Evolutionary conservation across 2,329 filamentous ascomycete genomes (phyloP).

Genomic region (Pyricularia pennisetigena): DNA sequence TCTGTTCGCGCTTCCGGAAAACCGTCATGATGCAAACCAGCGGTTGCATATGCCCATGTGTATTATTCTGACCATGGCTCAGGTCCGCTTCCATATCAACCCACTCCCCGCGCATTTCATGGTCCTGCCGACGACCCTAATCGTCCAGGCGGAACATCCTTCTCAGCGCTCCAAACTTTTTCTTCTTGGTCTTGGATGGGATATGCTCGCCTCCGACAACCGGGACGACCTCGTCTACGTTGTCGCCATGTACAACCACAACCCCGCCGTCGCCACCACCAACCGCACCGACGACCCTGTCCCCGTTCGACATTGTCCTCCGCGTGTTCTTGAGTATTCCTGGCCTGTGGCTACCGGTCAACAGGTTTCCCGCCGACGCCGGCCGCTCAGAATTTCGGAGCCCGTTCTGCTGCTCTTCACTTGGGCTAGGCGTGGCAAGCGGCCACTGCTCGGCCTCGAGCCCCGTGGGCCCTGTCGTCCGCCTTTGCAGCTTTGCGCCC

Average conservation of each 20-base stretch:
- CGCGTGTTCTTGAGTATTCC: conserved; percentile 10
- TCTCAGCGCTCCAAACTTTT: conserved; percentile 59
- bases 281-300: conserved; percentile 9
- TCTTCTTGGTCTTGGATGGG: conserved; percentile 33
- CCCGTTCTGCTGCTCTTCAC: conserved; percentile 18
- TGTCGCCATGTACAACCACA: background rate
- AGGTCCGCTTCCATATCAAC: background rate
- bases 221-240: background rate
- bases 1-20: background rate
- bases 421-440: conserved; percentile 23
- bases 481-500: conserved; percentile 35
- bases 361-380: conserved; percentile 14
- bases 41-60: background rate
- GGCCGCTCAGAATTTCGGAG: conserved; percentile 13
- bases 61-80: background rate
- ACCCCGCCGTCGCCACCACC: background rate
- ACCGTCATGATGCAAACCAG: background rate
- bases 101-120: background rate
- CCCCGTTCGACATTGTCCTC: conserved; percentile 25
- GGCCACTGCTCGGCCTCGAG: conserved; percentile 37
- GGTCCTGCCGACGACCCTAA: conserved; percentile 2
- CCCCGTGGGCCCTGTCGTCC: conserved; percentile 20
- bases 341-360: conserved; percentile 16
- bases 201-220: conserved; percentile 9
- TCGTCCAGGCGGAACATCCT: conserved; percentile 50